Percentiles rank a stretch among this genome's conserved stretches.
These are phyloP conservation scores for Parathielavia appendiculata DNA, from an alignment of 495 filamentous ascomycete species.

Conservation along the genomic window DNA sequence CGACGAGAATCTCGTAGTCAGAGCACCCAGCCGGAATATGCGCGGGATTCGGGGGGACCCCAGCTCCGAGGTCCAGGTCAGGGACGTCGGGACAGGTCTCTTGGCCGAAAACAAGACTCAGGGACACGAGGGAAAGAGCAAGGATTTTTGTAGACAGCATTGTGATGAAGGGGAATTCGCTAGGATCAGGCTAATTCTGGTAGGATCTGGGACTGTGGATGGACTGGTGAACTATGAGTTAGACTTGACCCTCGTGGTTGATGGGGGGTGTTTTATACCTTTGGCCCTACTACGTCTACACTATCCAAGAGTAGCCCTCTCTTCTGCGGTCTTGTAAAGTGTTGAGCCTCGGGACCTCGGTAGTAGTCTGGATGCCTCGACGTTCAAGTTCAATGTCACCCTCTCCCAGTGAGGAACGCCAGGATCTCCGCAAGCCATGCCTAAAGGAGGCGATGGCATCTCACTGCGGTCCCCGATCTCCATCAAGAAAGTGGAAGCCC, in stretches of 20 bases:
- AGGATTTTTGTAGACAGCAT: slow-evolving; percentile 2
- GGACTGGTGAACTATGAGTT: not conserved
- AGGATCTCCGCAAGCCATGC: slow-evolving; percentile 3
- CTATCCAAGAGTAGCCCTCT: not conserved
- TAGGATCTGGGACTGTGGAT: not conserved
- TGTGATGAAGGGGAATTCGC: not conserved
- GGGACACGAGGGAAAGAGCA: not conserved
- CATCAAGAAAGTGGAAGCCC: no score
- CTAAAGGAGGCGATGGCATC: not conserved
- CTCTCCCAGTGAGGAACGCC: not conserved
- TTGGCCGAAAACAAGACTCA: not conserved
- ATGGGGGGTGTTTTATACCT: not conserved
- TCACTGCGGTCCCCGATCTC: no score
- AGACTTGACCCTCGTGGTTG: not conserved
- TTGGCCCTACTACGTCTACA: not conserved
- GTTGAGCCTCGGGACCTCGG: slow-evolving; percentile 6
- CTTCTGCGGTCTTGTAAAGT: not conserved
- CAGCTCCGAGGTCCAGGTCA: not conserved
- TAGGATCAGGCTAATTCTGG: not conserved
- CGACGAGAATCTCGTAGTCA: slow-evolving; percentile 8
- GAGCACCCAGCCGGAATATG: slow-evolving; percentile 8
- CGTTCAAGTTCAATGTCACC: not conserved
- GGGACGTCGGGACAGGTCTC: not conserved
- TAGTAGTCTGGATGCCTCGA: not conserved
- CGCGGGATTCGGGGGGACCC: slow-evolving; percentile 6